Evolutionary conservation across 306 rosid species (phyloP), one percentile per base, ranked within the genome.

Genomic region (Erythrophleum fordii): DNA sequence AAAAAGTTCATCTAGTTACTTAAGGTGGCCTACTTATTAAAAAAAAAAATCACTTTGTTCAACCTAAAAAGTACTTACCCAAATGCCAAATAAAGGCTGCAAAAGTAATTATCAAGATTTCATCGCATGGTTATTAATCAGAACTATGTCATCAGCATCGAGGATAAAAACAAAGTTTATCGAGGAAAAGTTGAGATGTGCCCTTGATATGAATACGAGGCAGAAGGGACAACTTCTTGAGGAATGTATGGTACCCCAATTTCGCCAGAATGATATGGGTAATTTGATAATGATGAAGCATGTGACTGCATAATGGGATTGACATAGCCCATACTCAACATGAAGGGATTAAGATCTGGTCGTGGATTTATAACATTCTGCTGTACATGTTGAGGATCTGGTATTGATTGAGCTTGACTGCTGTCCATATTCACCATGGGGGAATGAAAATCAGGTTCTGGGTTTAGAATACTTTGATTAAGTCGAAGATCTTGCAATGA

Each of bases 171-270:
- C 64, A 56, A 75, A 70, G 31, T 55, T 72, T 66, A 73, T 41
- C 64, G 44, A 58, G 49, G 52, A 52, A 29, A 55, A 26, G 82
- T 60, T 73, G 80, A 77, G 44, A 81, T 48, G 13, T 87, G 84
- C 87, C 87, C 71, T 70, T 64, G 80, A 71, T 52, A 37, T 28
- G 78, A 45, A 41, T 39, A 16, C 11, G 82, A 7, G 46, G 75
- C 25, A 59, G 82, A 42, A 20, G 48, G 1, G 62, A 29, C 66
- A 72, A 42, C 80, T 70, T 75, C 66, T 81, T 75, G 77, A 75
- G 74, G 82, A 62, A 9, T 10, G 42, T 81, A 70, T 16, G 73
- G 74, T 34, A 0, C 5, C 26, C 46, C 48, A n/a, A 12, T 31
- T 42, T 62, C 13, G 5, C 11, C 80, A 76, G 45, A 26, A 61